A percentile compares a stretch with the other conserved stretches of the same genome.
phyloP scores from a whole-genome alignment of 495 filamentous ascomycete genomes.

The Aspergillus conjunctus region DNA sequence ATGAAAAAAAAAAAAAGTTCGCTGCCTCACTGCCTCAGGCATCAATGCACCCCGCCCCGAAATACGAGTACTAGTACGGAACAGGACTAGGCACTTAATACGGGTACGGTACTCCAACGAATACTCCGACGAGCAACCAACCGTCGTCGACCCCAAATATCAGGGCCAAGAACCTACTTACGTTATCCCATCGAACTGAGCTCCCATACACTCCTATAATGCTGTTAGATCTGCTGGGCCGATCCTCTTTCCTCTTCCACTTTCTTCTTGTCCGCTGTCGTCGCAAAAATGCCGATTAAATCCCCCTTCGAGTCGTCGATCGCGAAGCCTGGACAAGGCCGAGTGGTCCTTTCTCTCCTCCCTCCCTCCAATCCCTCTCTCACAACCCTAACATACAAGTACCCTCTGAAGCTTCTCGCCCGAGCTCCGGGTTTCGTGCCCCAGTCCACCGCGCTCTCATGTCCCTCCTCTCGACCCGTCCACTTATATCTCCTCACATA shows the following conservation, averaged over 20 bases:
- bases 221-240: slow-evolving; percentile 1
- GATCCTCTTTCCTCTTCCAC: not conserved
- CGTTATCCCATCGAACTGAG: not conserved
- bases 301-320: slow-evolving; percentile 71
- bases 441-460: slow-evolving; percentile 31
- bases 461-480: slow-evolving; percentile 42
- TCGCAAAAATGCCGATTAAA: slow-evolving; percentile 40
- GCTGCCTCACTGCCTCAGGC: slow-evolving; percentile 17
- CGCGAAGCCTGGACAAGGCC: slow-evolving; percentile 74
- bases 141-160: no score
- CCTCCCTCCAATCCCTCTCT: slow-evolving; percentile 73
- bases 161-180: no score
- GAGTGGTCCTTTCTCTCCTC: slow-evolving; percentile 70
- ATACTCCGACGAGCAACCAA: no score
- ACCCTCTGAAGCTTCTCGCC: slow-evolving; percentile 91
- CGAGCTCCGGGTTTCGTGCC: slow-evolving; percentile 51
- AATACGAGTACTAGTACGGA: not conserved
- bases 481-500: slow-evolving; percentile 91
- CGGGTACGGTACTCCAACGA: no score
- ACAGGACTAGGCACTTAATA: no score
- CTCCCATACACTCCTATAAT: slow-evolving; percentile 2
- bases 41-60: slow-evolving; percentile 9
- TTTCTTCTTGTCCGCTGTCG: not conserved
- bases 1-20: not conserved
- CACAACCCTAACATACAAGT: slow-evolving; percentile 79